Conservation (phyloP, 371 early-diverging fungal species). For the Parasitella parasitica region DNA sequence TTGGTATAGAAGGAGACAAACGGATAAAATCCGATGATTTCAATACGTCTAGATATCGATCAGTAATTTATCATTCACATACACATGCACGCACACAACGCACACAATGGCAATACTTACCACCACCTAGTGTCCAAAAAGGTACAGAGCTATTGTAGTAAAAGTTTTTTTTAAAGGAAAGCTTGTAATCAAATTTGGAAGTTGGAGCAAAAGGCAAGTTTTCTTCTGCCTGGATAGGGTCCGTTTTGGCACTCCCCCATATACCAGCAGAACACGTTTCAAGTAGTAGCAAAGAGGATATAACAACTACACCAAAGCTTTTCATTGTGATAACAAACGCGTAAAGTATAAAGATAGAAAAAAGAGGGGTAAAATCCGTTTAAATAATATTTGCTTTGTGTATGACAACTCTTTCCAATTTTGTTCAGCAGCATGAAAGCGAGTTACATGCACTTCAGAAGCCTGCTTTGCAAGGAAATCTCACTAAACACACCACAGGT, state of each 20-base stretch:
- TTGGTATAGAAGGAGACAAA: conserved; percentile 68
- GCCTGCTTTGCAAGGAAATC: too few species aligned
- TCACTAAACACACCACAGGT: too few species aligned
- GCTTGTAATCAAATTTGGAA: conserved; percentile 62
- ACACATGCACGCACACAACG: neutral
- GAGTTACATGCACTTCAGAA: too few species aligned
- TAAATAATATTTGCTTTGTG: neutral
- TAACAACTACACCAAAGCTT: neutral
- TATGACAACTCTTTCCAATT: neutral
- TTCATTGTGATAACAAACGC: conserved; percentile 2
- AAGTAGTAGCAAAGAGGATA: conserved; percentile 4
- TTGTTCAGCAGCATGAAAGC: neutral
- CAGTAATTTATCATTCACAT: too few species aligned
- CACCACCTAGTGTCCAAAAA: conserved; percentile 52
- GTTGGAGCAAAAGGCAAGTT: conserved; percentile 20
- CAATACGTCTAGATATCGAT: conserved; percentile 50
- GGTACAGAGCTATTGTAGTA: conserved; percentile 57
- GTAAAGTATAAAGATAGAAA: neutral
- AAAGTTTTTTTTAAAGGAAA: conserved; percentile 65
- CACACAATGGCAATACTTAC: conserved; percentile 49
- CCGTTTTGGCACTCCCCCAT: conserved; percentile 16
- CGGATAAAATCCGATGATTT: conserved; percentile 64
- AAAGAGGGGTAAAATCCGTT: neutral
- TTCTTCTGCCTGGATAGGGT: conserved; percentile 20
- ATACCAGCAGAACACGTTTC: conserved; percentile 25